A percentile compares a stretch with the other conserved stretches of the same genome.
These are phyloP conservation scores for Tuber borchii DNA, from an alignment of 495 filamentous ascomycete species.

Conservation along the genomic window DNA sequence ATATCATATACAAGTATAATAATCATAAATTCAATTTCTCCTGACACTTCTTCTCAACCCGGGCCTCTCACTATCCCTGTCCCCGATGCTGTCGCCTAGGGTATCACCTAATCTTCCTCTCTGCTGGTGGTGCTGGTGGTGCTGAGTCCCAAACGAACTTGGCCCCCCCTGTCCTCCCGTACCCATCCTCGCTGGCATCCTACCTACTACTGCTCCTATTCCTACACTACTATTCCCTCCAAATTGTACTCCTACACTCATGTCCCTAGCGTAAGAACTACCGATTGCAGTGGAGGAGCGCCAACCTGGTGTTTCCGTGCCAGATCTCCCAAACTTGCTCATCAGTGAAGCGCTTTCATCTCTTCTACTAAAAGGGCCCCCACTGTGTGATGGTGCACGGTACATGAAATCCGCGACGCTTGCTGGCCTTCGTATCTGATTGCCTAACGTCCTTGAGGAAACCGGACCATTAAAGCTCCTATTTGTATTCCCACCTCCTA, in stretches of 20 bases:
- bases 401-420: conserved; percentile 22
- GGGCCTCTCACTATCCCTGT: conserved; percentile 26
- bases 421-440: conserved; percentile 20
- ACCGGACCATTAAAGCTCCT: conserved; percentile 26
- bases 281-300: not conserved
- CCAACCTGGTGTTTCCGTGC: conserved; percentile 1
- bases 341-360: not conserved
- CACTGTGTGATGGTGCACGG: conserved; percentile 8
- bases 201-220: conserved; percentile 1
- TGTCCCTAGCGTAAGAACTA: not conserved
- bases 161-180: conserved; percentile 7
- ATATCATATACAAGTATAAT: not conserved
- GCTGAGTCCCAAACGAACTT: conserved; percentile 10
- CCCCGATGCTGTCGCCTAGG: conserved; percentile 2
- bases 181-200: conserved; percentile 13
- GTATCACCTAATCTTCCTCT: not conserved
- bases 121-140: not conserved
- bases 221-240: not conserved
- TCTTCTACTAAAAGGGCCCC: conserved; percentile 19
- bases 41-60: conserved; percentile 35
- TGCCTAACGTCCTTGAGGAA: not conserved
- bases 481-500: conserved; percentile 13
- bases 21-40: conserved; percentile 27
- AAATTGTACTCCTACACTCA: conserved; percentile 5
- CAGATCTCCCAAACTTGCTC: conserved; percentile 1